phyloP scores from a whole-genome alignment of 352 stramenopile genomes.

The Phytophthora crassamura region DNA sequence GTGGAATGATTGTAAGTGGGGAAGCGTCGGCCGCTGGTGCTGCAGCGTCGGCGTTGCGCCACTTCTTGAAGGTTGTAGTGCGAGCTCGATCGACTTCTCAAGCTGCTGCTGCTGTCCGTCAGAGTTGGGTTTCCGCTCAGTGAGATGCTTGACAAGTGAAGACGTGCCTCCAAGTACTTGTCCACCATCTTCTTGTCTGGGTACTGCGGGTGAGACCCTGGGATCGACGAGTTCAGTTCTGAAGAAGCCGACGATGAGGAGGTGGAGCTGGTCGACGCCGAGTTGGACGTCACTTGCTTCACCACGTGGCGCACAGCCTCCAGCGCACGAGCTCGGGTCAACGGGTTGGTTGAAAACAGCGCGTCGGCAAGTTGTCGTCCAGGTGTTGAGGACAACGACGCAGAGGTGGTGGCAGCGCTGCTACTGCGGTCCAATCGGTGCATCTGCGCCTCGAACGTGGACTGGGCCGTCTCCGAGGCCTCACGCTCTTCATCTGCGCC shows the following conservation, averaged over 20 bases:
- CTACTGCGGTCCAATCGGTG: constrained; percentile 35
- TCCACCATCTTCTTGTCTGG: constrained; percentile 52
- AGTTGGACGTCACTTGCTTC: constrained; percentile 44
- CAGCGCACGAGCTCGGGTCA: constrained; percentile 57
- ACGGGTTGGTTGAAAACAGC: constrained; percentile 63
- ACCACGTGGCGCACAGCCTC: constrained; percentile 60
- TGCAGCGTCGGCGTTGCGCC: constrained; percentile 21
- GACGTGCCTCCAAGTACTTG: constrained; percentile 61
- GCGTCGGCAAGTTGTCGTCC: constrained; percentile 64
- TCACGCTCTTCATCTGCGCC: constrained; percentile 3
- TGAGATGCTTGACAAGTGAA: constrained; percentile 43
- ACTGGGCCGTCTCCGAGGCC: background rate
- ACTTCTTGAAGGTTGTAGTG: constrained; percentile 19
- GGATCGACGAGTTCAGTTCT: constrained; percentile 24
- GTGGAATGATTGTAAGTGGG: constrained; percentile 10
- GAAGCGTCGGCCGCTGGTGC: constrained; percentile 30
- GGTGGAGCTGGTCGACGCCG: constrained; percentile 26
- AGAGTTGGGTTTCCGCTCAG: constrained; percentile 5
- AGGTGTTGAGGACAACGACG: constrained; percentile 40
- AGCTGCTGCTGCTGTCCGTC: constrained; percentile 7
- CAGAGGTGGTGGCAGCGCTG: constrained; percentile 28
- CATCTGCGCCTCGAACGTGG: constrained; percentile 19
- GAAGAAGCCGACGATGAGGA: constrained; percentile 20
- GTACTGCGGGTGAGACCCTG: constrained; percentile 26
- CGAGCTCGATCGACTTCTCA: constrained; percentile 13